phyloP scores from a whole-genome alignment of 2,329 filamentous ascomycete genomes.

The Penicillium sclerotigenum region DNA sequence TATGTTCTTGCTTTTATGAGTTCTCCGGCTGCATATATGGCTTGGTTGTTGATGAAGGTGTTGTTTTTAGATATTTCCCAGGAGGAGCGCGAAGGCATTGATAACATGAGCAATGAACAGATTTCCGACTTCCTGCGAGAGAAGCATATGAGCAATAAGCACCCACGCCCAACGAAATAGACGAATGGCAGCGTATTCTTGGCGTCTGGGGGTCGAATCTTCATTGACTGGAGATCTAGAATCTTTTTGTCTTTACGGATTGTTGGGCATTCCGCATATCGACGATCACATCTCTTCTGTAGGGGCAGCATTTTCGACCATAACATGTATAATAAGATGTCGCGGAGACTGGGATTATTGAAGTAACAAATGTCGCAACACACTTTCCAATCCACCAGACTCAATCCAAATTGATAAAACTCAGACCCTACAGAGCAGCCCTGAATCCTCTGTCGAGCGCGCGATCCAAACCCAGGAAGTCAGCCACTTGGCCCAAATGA shows the following conservation, averaged over 20 bases:
- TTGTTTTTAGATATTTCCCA: not conserved
- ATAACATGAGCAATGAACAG: conserved; percentile 30
- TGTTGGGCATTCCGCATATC: not conserved
- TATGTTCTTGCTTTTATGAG: not conserved
- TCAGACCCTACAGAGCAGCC: conserved; percentile 21
- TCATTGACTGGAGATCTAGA: conserved; percentile 1
- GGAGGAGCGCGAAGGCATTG: conserved; percentile 25
- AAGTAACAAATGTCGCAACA: not conserved
- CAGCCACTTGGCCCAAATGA: conserved; percentile 55
- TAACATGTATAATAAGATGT: not conserved
- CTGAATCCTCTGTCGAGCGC: conserved; percentile 29
- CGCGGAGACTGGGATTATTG: not conserved
- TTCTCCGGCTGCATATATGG: no score
- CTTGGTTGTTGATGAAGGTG: not conserved
- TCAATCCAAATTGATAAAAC: not conserved
- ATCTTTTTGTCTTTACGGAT: not conserved
- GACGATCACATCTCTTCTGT: not conserved
- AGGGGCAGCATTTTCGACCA: conserved; percentile 3
- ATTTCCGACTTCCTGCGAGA: conserved; percentile 34
- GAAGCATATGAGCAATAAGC: conserved; percentile 27
- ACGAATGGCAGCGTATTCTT: not conserved
- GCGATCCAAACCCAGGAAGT: conserved; percentile 52
- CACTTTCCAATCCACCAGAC: not conserved
- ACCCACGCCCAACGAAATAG: conserved; percentile 8
- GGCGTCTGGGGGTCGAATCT: not conserved